Percentiles rank a stretch among this genome's conserved stretches.
Evolutionary conservation across 2,329 filamentous ascomycete genomes (phyloP).

Genomic region (Phyllosticta citriasiana): DNA sequence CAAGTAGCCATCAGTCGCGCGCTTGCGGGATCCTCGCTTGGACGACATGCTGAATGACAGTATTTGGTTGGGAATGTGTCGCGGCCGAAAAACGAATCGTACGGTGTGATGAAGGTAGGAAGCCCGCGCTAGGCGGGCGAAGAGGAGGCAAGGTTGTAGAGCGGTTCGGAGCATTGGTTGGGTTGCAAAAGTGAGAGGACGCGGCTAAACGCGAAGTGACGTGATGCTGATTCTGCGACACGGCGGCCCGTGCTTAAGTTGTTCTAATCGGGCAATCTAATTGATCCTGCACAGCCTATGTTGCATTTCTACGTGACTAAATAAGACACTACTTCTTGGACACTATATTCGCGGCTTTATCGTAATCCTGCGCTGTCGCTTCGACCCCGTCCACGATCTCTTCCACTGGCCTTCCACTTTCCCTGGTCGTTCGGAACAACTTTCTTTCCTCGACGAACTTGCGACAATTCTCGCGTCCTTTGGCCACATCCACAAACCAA

Average conservation of each 20-base stretch:
- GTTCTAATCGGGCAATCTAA: background rate
- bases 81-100: background rate
- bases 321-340: background rate
- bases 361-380: background rate
- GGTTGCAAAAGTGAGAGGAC: background rate
- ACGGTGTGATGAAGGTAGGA: background rate
- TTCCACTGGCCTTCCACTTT: conserved; percentile 4
- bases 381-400: conserved; percentile 5
- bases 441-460: conserved; percentile 9
- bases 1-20: conserved; percentile 1
- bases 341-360: background rate
- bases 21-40: background rate
- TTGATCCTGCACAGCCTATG: background rate
- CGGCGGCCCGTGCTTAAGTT: background rate
- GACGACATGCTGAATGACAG: background rate
- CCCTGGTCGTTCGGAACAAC: background rate
- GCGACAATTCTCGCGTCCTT: conserved; percentile 7
- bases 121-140: background rate
- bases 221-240: background rate
- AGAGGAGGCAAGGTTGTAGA: background rate
- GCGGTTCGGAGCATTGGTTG: background rate
- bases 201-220: background rate
- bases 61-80: background rate
- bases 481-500: conserved; percentile 8
- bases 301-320: background rate